Evolutionary conservation across 106 monocot species (phyloP), one percentile per base, ranked within the genome.

Genomic region (Posidonia australis): DNA sequence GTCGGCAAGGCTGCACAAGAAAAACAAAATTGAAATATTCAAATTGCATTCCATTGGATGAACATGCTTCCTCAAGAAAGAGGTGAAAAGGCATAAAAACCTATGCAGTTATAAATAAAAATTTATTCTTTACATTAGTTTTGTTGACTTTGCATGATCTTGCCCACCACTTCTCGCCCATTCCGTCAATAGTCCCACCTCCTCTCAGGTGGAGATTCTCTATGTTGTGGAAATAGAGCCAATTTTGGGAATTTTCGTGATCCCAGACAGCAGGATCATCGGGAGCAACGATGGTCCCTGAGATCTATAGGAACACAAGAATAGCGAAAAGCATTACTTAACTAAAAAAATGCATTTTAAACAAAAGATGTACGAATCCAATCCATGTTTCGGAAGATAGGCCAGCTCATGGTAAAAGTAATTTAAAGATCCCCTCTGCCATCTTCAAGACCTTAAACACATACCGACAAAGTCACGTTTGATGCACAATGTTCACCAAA

Each of bases 111-210:
- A 36, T 36, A 36, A 36, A 4, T 36, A 2, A 36, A 36, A 36
- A 36, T 36, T 4, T 7, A 36, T n/a, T n/a, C n/a, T n/a, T 72
- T 85, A 91, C 91, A 67, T 83, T 77, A 36, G 79, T 72, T 56
- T 28, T 41, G 44, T 84, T 83, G 27, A 61, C 67, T 72, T 92
- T 92, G 84, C 91, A 92, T 46, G 91, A 86, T 5, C 64, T 65
- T 9, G 74, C 81, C 91, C 91, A 92, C 91, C 91, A 92, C 64
- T 77, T 65, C 24, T 84, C 69, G 16, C 91, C 91, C 81, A 65
- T 73, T 23, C 73, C 73, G 58, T 73, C 51, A 19, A 74, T 67
- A n/a, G 43, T 67, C 17, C 74, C 74, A 36, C 74, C 67, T 51
- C 74, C 74, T 24, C 25, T 14, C 4, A 74, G 46, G 0, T 0